Evolutionary conservation across 139 green algal genomes (phyloP).

Genomic region (Chlamydomonas incerta): DNA sequence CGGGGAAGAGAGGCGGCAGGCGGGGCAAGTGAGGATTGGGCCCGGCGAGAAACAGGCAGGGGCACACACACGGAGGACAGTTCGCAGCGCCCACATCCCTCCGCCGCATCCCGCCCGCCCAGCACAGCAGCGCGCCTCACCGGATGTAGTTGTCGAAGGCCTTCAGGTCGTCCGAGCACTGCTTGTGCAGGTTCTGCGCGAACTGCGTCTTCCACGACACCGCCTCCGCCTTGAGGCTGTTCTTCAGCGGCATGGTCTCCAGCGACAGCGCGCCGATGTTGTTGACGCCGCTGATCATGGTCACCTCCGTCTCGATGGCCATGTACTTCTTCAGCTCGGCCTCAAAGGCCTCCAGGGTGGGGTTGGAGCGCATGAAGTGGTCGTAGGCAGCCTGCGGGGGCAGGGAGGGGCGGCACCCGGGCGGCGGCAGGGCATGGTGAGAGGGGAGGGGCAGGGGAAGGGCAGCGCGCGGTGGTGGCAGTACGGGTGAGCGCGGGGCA

Average conservation of each 20-base stretch:
- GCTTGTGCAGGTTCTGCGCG: constrained; percentile 91
- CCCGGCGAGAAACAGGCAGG: too few relatives aligned
- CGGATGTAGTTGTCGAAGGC: constrained; percentile 88
- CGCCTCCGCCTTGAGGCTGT: constrained; percentile 84
- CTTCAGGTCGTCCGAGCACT: constrained; percentile 86
- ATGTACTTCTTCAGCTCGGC: constrained; percentile 90
- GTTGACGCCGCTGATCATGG: constrained; percentile 75
- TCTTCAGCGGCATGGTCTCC: constrained; percentile 90
- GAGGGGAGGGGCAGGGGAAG: not conserved
- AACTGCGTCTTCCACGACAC: constrained; percentile 94
- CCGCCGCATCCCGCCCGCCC: too few relatives aligned
- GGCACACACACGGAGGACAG: too few relatives aligned
- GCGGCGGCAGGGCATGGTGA: not conserved
- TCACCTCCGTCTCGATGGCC: constrained; percentile 78
- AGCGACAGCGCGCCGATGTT: constrained; percentile 89
- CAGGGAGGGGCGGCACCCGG: too few relatives aligned
- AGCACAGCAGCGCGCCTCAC: constrained; percentile 22
- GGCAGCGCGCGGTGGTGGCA: too few relatives aligned
- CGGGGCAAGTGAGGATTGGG: too few relatives aligned
- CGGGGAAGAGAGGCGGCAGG: not conserved
- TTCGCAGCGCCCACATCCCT: too few relatives aligned
- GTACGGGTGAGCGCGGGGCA: too few relatives aligned
- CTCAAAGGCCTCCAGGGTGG: constrained; percentile 91
- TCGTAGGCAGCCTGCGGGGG: constrained; percentile 57
- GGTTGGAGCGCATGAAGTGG: constrained; percentile 73